phyloP scores from a whole-genome alignment of 2,329 filamentous ascomycete species.

The Pseudocercospora fuligena region DNA sequence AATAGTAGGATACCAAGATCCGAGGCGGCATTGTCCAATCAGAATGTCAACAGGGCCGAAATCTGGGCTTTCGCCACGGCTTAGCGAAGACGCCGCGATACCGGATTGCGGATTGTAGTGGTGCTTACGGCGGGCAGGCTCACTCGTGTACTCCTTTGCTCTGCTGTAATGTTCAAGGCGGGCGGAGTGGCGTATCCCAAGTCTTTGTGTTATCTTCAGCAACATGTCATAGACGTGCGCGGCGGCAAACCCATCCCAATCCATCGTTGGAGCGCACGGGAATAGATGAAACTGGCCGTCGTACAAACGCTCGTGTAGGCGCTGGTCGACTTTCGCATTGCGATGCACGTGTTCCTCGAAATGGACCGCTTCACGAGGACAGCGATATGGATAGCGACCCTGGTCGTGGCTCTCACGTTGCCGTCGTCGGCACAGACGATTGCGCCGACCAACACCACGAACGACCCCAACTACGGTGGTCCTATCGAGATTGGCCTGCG shows the following conservation, averaged over 20 bases:
- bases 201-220: background rate
- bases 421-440: conserved; percentile 24
- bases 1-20: background rate
- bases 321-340: background rate
- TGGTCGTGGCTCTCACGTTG: background rate
- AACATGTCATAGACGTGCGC: background rate
- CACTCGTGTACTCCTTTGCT: background rate
- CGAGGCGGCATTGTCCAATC: background rate
- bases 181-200: background rate
- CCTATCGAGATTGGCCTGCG: conserved; percentile 16
- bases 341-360: background rate
- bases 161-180: background rate
- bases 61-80: background rate
- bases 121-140: background rate
- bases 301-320: background rate
- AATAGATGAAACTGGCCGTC: background rate
- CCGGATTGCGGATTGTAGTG: background rate
- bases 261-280: background rate
- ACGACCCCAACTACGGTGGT: conserved; percentile 7
- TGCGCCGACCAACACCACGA: conserved; percentile 23
- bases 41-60: background rate
- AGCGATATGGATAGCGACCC: conserved; percentile 15
- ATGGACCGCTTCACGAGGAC: conserved; percentile 7
- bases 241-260: too few relatives aligned
- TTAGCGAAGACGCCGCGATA: background rate